phyloP scores from a whole-genome alignment of 352 stramenopile species.

The Globisporangium uncinulatum region DNA sequence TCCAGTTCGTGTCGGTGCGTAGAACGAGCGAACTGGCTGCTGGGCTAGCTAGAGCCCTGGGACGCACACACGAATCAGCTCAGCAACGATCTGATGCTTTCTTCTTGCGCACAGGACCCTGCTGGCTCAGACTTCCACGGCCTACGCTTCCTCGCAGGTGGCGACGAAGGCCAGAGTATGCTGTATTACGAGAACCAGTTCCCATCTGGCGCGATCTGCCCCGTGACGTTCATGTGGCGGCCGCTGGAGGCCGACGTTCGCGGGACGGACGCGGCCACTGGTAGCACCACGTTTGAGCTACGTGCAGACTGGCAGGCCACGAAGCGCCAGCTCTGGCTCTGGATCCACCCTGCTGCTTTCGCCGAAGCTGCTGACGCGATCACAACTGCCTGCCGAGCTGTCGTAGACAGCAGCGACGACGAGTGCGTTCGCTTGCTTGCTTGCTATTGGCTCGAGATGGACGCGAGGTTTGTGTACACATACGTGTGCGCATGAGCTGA shows the following conservation, averaged over 20 bases:
- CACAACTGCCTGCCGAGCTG: constrained; percentile 36
- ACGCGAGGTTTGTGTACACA: neutral
- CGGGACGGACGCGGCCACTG: neutral
- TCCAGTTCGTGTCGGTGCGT: constrained; percentile 49
- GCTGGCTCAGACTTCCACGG: constrained; percentile 60
- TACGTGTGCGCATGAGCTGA: neutral
- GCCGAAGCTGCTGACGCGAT: constrained; percentile 68
- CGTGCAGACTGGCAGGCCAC: constrained; percentile 31
- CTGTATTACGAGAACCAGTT: constrained; percentile 55
- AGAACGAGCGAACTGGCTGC: too few relatives aligned
- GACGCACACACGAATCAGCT: neutral
- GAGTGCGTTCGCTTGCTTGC: constrained; percentile 2
- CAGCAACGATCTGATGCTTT: too few relatives aligned
- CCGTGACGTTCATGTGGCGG: constrained; percentile 74
- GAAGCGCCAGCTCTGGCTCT: constrained; percentile 75
- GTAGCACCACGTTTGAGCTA: constrained; percentile 21
- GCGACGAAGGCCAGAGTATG: constrained; percentile 42
- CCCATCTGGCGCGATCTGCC: constrained; percentile 52
- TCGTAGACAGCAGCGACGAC: constrained; percentile 22
- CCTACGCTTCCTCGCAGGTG: constrained; percentile 39
- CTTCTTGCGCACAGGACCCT: constrained; percentile 28
- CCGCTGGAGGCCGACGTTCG: constrained; percentile 32
- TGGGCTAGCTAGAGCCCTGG: too few relatives aligned
- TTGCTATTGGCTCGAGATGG: neutral
- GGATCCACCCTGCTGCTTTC: constrained; percentile 71